These are phyloP conservation scores for Euphorbia pulcherrima DNA, from an alignment of 345 rosid species.

Conservation along the genomic window DNA sequence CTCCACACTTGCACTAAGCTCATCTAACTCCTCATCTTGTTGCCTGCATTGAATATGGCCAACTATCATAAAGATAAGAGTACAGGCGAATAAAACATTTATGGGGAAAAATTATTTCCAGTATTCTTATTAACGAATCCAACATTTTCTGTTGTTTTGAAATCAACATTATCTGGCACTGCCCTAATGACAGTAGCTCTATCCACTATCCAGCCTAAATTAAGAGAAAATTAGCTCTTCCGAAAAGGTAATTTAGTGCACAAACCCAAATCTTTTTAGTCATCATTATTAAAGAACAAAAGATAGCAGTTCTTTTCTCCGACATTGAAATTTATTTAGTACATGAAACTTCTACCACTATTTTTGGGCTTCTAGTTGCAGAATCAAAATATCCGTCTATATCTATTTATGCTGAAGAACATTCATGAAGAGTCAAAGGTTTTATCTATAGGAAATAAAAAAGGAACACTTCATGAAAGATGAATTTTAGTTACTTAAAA, in stretches of 20 bases:
- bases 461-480: not conserved
- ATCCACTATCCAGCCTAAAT: not conserved
- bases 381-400: not conserved
- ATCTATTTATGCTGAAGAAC: not conserved
- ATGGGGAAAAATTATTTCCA: not conserved
- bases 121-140: not conserved
- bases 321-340: not conserved
- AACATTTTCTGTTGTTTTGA: not conserved
- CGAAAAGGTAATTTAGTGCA: not conserved
- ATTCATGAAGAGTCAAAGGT: not conserved
- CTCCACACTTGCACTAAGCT: slow-evolving; percentile 84
- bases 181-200: not conserved
- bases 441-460: not conserved
- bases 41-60: slow-evolving; percentile 43
- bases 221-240: not conserved
- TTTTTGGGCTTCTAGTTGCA: not conserved
- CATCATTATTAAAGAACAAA: not conserved
- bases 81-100: not conserved
- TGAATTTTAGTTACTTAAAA: not conserved
- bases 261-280: not conserved
- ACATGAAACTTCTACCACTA: not conserved
- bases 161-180: not conserved
- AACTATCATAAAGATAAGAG: not conserved
- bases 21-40: slow-evolving; percentile 96
- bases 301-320: not conserved